These are phyloP conservation scores for Penicillium odoratum DNA, from an alignment of 495 filamentous ascomycete species.

Conservation along the genomic window DNA sequence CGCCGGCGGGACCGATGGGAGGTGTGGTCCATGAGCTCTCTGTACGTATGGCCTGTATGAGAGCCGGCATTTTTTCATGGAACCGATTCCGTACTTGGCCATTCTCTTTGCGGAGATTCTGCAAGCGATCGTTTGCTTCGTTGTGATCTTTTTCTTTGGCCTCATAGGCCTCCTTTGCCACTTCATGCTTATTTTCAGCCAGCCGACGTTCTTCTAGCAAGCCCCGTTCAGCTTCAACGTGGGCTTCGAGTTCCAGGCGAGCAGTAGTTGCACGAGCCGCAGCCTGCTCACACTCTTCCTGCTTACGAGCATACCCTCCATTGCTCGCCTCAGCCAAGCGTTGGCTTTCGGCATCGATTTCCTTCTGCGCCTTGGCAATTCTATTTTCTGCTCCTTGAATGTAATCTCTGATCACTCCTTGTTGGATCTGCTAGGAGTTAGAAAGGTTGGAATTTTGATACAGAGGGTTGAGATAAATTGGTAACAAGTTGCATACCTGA, in stretches of 20 bases:
- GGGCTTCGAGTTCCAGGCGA: slow-evolving; percentile 31
- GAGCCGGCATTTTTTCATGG: slow-evolving; percentile 56
- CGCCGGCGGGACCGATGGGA: slow-evolving; percentile 83
- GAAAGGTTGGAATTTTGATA: neutral
- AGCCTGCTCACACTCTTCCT: slow-evolving; percentile 47
- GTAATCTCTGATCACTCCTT: slow-evolving; percentile 50
- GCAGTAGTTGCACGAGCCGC: slow-evolving; percentile 33
- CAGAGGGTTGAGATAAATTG: neutral
- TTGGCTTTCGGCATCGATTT: slow-evolving; percentile 48
- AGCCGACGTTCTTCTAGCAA: slow-evolving; percentile 39
- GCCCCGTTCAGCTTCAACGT: slow-evolving; percentile 22
- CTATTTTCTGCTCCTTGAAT: slow-evolving; percentile 43
- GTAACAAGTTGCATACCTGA: slow-evolving; percentile 35
- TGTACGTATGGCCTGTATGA: slow-evolving; percentile 65
- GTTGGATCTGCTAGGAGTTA: slow-evolving; percentile 43
- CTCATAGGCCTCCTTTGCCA: slow-evolving; percentile 23
- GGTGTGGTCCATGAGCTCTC: slow-evolving; percentile 65
- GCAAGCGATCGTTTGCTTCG: slow-evolving; percentile 47
- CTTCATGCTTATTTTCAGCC: slow-evolving; percentile 34
- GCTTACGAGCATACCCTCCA: slow-evolving; percentile 50
- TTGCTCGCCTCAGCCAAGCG: slow-evolving; percentile 54
- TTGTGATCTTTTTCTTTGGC: slow-evolving; percentile 40
- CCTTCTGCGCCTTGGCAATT: slow-evolving; percentile 39
- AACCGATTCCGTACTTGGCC: slow-evolving; percentile 56
- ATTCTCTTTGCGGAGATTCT: slow-evolving; percentile 52